Conservation (phyloP, 1,284 basidiomycete species). For the Wallemia hederae region DNA sequence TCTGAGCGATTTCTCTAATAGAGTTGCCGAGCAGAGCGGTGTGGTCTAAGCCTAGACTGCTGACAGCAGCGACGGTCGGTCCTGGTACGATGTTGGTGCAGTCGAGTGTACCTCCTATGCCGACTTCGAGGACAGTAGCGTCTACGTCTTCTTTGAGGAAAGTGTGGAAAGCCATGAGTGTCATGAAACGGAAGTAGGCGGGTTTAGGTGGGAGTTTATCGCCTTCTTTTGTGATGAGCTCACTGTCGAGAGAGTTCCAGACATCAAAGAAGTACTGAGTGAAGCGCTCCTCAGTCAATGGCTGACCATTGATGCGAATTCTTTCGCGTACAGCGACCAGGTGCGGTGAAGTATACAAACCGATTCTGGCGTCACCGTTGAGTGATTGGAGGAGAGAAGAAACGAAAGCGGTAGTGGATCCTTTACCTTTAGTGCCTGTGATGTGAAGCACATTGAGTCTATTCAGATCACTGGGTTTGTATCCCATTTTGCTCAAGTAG, state of each 20-base stretch:
- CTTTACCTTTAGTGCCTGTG: constrained; percentile 96
- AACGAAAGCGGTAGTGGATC: constrained; percentile 78
- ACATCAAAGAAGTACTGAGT: constrained; percentile 83
- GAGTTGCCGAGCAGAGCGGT: constrained; percentile 72
- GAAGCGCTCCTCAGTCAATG: constrained; percentile 64
- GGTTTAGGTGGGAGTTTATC: constrained; percentile 30
- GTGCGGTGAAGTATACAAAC: constrained; percentile 90
- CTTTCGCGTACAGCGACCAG: constrained; percentile 83
- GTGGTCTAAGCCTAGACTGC: constrained; percentile 78
- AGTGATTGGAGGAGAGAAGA: constrained; percentile 17
- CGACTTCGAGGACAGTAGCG: constrained; percentile 84
- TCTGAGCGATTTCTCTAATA: constrained; percentile 63
- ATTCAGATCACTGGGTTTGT: constrained; percentile 53
- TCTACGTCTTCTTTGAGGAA: constrained; percentile 54
- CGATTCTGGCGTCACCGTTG: constrained; percentile 17
- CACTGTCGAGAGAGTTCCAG: constrained; percentile 55
- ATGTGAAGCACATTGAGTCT: constrained; percentile 78
- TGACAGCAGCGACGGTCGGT: constrained; percentile 66
- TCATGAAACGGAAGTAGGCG: constrained; percentile 79
- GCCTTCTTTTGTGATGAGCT: constrained; percentile 30
- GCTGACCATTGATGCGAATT: constrained; percentile 72
- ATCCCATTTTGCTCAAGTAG: constrained; percentile 63
- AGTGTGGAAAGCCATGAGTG: constrained; percentile 68
- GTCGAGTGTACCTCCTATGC: constrained; percentile 80
- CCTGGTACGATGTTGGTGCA: constrained; percentile 85